These are phyloP conservation scores for Botrytis galanthina DNA, from an alignment of 2,329 filamentous ascomycete genomes.

Conservation along the genomic window DNA sequence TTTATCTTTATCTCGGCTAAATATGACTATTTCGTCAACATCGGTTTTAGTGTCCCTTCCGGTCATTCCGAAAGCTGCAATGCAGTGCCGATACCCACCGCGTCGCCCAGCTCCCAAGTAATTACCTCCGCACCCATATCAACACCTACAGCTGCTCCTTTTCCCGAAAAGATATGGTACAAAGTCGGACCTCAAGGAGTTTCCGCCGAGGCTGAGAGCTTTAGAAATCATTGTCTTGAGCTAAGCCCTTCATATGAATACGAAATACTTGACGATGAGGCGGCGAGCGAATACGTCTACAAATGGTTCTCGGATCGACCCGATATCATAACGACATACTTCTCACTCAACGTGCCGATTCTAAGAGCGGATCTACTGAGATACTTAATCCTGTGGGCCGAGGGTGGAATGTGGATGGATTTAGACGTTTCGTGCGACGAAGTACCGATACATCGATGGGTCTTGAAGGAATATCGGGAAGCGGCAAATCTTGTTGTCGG, in stretches of 20 bases:
- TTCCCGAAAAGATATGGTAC: background rate
- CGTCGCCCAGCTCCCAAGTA: background rate
- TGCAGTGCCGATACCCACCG: background rate
- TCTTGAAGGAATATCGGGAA: conserved; percentile 37
- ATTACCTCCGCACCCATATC: background rate
- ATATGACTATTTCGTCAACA: background rate
- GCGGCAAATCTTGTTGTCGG: conserved; percentile 40
- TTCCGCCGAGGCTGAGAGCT: background rate
- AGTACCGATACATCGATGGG: conserved; percentile 33
- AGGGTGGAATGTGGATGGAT: conserved; percentile 1
- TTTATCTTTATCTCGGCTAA: rapidly evolving
- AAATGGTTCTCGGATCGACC: background rate
- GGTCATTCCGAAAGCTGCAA: background rate
- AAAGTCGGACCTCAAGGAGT: background rate
- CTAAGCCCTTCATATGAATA: background rate
- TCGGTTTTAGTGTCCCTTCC: background rate
- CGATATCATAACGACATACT: background rate
- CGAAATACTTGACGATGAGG: background rate
- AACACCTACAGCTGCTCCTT: background rate
- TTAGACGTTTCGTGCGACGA: background rate
- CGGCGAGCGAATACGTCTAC: background rate
- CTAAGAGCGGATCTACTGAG: background rate
- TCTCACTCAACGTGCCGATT: background rate
- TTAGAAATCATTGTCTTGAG: background rate
- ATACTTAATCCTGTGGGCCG: background rate